phyloP scores from a whole-genome alignment of 2,329 filamentous ascomycete species.

The Beauveria caledonica region DNA sequence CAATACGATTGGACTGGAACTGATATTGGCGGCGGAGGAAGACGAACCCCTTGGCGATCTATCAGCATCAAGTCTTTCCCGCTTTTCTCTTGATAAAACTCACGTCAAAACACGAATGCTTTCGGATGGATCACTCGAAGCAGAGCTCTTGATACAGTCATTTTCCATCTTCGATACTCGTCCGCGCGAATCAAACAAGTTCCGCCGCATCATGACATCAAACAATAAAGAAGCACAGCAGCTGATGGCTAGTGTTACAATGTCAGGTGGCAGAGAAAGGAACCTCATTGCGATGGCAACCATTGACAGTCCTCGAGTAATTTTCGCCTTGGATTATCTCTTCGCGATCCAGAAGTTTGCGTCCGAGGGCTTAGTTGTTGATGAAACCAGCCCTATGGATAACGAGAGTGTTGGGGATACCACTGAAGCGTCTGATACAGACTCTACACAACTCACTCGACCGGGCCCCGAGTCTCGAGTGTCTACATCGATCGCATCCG shows the following conservation, averaged over 20 bases:
- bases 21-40: constrained; percentile 64
- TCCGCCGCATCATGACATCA: constrained; percentile 94
- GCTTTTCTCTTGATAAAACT: constrained; percentile 90
- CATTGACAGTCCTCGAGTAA: constrained; percentile 87
- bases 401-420: constrained; percentile 48
- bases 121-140: constrained; percentile 83
- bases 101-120: constrained; percentile 88
- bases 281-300: constrained; percentile 86
- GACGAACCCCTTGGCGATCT: constrained; percentile 71
- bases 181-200: constrained; percentile 85
- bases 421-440: constrained; percentile 50
- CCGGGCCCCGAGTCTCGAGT: constrained; percentile 28
- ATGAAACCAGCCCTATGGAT: constrained; percentile 47
- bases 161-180: constrained; percentile 93
- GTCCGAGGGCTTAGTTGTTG: constrained; percentile 56
- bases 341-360: constrained; percentile 82
- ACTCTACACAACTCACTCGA: constrained; percentile 44
- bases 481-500: constrained; percentile 18
- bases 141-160: constrained; percentile 85
- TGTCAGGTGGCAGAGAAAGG: constrained; percentile 74
- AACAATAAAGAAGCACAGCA: constrained; percentile 94
- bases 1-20: constrained; percentile 77
- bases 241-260: constrained; percentile 94
- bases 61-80: constrained; percentile 75
- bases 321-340: constrained; percentile 91